Conservation (phyloP, 148 eudicot species). For the Amaranthus palmeri region DNA sequence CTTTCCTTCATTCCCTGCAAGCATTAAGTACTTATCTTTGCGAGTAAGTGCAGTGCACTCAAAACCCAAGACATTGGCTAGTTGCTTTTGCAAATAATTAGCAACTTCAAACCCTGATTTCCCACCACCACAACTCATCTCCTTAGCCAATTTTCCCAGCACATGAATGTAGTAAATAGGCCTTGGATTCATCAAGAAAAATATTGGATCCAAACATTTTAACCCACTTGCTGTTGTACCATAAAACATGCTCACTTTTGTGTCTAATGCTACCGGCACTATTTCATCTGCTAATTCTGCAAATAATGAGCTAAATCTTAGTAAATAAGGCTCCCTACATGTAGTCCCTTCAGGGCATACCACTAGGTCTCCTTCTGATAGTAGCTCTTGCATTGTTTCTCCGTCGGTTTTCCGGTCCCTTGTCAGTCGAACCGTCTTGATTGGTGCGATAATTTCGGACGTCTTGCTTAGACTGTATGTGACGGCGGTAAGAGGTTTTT, state of each 20-base stretch:
- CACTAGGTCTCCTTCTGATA: slow-evolving; percentile 70
- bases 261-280: slow-evolving; percentile 41
- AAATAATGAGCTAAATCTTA: slow-evolving; percentile 45
- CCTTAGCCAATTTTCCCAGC: slow-evolving; percentile 37
- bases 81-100: slow-evolving; percentile 56
- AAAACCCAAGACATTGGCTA: slow-evolving; percentile 67
- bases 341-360: slow-evolving; percentile 89
- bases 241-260: slow-evolving; percentile 72
- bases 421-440: slow-evolving; percentile 63
- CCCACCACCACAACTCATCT: slow-evolving; percentile 38
- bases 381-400: slow-evolving; percentile 45
- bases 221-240: slow-evolving; percentile 89
- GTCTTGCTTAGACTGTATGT: slow-evolving; percentile 74
- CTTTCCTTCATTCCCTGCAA: slow-evolving; percentile 74
- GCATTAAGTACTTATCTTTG: slow-evolving; percentile 78
- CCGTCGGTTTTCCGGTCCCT: slow-evolving; percentile 62
- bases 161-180: slow-evolving; percentile 52
- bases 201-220: slow-evolving; percentile 76
- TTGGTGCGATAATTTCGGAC: slow-evolving; percentile 66
- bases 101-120: slow-evolving; percentile 70
- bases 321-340: slow-evolving; percentile 48
- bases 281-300: slow-evolving; percentile 46
- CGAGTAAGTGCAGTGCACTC: slow-evolving; percentile 70
- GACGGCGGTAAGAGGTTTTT: slow-evolving; percentile 63
- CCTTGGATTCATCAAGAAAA: slow-evolving; percentile 85